Conservation (phyloP, 1,139 yeast species). For the Debaryomyces nepalensis region DNA sequence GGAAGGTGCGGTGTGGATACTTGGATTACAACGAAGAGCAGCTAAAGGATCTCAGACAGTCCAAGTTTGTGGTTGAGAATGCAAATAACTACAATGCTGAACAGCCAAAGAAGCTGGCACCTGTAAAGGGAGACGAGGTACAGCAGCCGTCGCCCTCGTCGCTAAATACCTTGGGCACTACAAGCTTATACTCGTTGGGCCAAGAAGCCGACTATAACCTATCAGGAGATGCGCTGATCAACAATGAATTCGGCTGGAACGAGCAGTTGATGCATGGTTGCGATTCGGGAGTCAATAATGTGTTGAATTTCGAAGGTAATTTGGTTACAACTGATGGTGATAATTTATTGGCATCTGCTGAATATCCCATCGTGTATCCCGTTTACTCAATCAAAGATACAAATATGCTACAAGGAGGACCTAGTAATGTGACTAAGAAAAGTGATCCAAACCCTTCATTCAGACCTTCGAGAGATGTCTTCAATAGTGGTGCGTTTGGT, state of each 20-base stretch:
- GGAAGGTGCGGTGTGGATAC: conserved; percentile 47
- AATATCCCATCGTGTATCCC: conserved; percentile 41
- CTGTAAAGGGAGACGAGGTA: not conserved
- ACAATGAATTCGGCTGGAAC: not conserved
- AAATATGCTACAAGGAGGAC: not conserved
- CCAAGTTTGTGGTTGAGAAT: conserved; percentile 16
- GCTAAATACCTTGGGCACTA: not conserved
- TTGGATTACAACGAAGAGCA: conserved; percentile 41
- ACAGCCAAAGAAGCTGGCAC: not conserved
- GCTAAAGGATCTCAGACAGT: conserved; percentile 33
- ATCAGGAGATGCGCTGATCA: not conserved
- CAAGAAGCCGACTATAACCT: not conserved
- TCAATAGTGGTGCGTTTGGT: conserved; percentile 9
- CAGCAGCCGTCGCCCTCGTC: conserved; percentile 4
- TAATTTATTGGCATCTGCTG: conserved; percentile 27
- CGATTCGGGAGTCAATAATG: conserved; percentile 21
- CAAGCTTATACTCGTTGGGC: not conserved
- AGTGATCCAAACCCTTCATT: conserved; percentile 10
- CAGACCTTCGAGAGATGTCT: conserved; percentile 15
- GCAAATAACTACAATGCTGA: not conserved
- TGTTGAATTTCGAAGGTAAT: conserved; percentile 22
- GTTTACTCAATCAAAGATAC: conserved; percentile 34
- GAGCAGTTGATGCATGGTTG: not conserved
- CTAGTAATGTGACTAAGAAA: conserved; percentile 1
- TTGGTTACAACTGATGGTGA: conserved; percentile 35